Base-by-base conservation (phyloP, 768 basidiomycete genomes). In the Lactarius quietus region DNA sequence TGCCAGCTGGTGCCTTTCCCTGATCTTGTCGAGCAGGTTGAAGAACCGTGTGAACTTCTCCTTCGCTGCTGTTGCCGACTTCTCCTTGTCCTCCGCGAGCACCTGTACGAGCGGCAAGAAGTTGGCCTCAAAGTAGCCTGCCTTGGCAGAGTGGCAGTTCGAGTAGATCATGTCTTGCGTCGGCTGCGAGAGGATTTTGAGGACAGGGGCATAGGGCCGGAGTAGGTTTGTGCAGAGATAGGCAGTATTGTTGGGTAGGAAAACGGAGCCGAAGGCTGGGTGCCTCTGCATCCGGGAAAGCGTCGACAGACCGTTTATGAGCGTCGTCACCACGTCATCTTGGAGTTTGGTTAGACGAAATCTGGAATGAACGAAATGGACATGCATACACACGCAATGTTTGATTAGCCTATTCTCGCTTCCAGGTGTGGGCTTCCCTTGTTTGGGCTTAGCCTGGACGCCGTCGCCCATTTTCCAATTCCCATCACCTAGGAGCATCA, bases 391-490 rank as follows among this genome's bases (percentile, higher is more conserved):
- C 10, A 86, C 78, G 70, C 84, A 94, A 73, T 93, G 90, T 71
- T 93, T 88, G 28, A 92, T 76, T 14, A 93, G 79, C 20, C 81
- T 76, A 43, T 75, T 76, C 70, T 88, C 86, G 62, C 86, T 86
- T 12, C 79, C 79, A 35, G 85, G 87, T 5, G 77, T 78, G 1
- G 77, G 68, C 61, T 83, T 83, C 20, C 59, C 67, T 41, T 59
- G 56, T 8, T 74, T 67, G 2, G 72, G 73, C 69, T 84, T 85
- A 7, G 88, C 84, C 69, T 82, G 81, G 26, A 90, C 81, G 6
- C 90, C 91, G 66, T 91, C 90, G 5, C 92, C 92, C 92, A 94
- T 93, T 75, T 85, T 90, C 92, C 92, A 93, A 69, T 93, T 93
- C 12, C 92, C 92, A 65, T 94, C 92, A 0, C 92, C 92, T 1